Percentiles rank a stretch among this genome's conserved stretches.
phyloP scores from a whole-genome alignment of 768 basidiomycete species.

The Tylopilus sp. region DNA sequence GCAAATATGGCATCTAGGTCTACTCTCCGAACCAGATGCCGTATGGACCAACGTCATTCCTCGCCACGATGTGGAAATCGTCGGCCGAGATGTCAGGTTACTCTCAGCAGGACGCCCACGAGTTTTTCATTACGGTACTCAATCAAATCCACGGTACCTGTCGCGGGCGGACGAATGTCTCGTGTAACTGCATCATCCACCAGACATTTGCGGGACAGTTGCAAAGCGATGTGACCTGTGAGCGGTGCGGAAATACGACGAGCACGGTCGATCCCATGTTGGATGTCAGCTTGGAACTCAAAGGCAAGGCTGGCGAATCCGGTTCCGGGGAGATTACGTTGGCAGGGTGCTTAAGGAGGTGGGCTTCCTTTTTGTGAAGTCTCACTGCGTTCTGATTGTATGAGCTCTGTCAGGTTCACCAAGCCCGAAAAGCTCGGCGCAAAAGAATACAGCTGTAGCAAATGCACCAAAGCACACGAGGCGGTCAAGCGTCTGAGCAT shows the following conservation, averaged over 20 bases:
- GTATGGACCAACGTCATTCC: constrained; percentile 78
- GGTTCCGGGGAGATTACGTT: constrained; percentile 61
- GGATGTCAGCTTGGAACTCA: constrained; percentile 86
- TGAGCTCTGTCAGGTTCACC: constrained; percentile 57
- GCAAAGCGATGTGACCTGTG: constrained; percentile 88
- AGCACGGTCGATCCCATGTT: constrained; percentile 86
- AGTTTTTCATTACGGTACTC: constrained; percentile 77
- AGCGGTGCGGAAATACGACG: constrained; percentile 74
- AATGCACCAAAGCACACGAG: constrained; percentile 75
- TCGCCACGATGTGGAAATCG: constrained; percentile 78
- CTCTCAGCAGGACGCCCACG: constrained; percentile 92
- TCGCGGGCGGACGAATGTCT: constrained; percentile 67
- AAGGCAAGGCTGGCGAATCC: constrained; percentile 45
- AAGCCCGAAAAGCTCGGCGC: constrained; percentile 78
- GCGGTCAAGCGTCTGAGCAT: constrained; percentile 86
- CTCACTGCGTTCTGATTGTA: not conserved
- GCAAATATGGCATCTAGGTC: constrained; percentile 36
- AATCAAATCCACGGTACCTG: constrained; percentile 86
- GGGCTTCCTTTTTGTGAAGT: constrained; percentile 7
- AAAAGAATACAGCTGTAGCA: constrained; percentile 81
- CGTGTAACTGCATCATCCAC: constrained; percentile 90
- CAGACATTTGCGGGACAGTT: constrained; percentile 83
- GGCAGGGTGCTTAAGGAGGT: constrained; percentile 73
- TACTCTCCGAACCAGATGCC: constrained; percentile 57
- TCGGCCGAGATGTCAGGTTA: constrained; percentile 85